These are phyloP conservation scores for Cladorrhinum samala DNA, from an alignment of 495 filamentous ascomycete species.

Conservation along the genomic window DNA sequence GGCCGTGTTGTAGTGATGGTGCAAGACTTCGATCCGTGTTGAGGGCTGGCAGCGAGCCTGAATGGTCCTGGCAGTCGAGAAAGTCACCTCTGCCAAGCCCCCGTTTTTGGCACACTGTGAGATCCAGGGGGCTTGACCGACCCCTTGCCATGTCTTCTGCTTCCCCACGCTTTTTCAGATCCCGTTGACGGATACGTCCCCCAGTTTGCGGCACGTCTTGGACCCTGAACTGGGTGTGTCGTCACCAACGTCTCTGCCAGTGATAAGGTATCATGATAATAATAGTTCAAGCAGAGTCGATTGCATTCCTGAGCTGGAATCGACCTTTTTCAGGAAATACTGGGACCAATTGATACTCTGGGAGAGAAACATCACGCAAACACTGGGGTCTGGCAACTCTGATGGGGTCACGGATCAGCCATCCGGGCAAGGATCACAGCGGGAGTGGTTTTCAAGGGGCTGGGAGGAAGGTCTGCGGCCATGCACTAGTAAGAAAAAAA, in stretches of 20 bases:
- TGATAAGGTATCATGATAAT: not conserved
- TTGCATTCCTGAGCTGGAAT: not conserved
- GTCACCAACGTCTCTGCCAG: not conserved
- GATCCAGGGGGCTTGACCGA: not conserved
- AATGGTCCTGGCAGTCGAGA: not conserved
- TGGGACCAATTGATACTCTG: not conserved
- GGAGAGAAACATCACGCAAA: not conserved
- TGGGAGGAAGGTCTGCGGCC: not conserved
- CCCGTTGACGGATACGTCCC: constrained; percentile 11
- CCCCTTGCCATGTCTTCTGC: not conserved
- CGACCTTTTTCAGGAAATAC: not conserved
- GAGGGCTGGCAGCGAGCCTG: not conserved
- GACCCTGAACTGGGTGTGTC: constrained; percentile 11
- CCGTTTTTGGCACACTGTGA: not conserved
- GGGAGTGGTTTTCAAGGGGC: not conserved
- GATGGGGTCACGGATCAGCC: not conserved
- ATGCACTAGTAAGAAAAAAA: not conserved
- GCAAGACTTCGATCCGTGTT: not conserved
- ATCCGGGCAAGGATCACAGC: constrained; percentile 1
- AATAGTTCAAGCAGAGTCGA: not conserved
- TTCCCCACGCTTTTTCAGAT: constrained; percentile 26
- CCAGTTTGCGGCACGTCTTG: too few relatives aligned
- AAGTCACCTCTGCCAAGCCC: not conserved
- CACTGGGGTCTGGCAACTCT: not conserved
- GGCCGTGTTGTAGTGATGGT: constrained; percentile 3